phyloP scores from a whole-genome alignment of 345 rosid genomes.

The Salix koriyanagi region DNA sequence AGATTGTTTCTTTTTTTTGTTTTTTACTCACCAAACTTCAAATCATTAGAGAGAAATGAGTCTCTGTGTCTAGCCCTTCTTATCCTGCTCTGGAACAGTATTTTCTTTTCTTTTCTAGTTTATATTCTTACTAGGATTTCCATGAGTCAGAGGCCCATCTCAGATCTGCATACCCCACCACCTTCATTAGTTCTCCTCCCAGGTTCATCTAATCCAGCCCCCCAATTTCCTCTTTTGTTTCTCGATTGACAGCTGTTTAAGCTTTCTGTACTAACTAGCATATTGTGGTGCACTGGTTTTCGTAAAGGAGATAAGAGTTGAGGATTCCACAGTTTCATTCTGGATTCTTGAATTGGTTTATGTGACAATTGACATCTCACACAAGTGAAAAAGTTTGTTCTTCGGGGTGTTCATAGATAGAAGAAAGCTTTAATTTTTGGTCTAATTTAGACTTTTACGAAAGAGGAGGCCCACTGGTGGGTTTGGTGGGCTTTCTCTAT shows the following conservation, averaged over 20 bases:
- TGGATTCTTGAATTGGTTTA: neutral
- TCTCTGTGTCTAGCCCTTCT: conserved; percentile 40
- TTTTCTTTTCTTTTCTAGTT: neutral
- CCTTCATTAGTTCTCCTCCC: neutral
- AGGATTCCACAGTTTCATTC: neutral
- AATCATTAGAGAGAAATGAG: conserved; percentile 39
- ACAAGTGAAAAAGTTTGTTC: neutral
- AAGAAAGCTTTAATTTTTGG: neutral
- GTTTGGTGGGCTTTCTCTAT: conserved; percentile 49
- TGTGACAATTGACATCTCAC: conserved; percentile 13
- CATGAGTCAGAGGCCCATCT: conserved; percentile 38
- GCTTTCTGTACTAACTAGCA: conserved; percentile 12
- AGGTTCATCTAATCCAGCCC: conserved; percentile 11
- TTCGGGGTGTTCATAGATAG: neutral
- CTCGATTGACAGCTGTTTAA: conserved; percentile 20
- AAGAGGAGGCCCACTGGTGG: conserved; percentile 38
- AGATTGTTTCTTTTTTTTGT: neutral
- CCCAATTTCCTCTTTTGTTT: neutral
- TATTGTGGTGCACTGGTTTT: neutral
- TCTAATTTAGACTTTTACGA: conserved; percentile 9
- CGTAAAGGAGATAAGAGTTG: neutral
- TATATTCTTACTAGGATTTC: conserved; percentile 18
- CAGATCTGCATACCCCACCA: conserved; percentile 30
- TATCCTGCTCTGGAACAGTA: neutral
- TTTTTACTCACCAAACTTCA: neutral